Evolutionary conservation across 495 filamentous ascomycete species (phyloP).

Genomic region (Penicillium manginii): DNA sequence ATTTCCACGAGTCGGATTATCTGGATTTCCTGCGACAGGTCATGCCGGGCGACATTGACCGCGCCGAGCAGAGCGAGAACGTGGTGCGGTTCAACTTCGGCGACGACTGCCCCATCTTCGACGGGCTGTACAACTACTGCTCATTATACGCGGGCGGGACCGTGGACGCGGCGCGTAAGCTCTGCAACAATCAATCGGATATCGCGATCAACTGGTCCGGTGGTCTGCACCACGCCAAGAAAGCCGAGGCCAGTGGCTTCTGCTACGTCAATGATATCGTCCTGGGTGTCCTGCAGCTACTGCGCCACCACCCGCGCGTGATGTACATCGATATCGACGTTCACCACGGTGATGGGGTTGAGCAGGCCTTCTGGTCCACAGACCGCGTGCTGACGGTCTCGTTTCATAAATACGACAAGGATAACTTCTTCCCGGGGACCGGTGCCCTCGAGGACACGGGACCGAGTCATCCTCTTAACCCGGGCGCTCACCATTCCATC

Average conservation of each 20-base stretch:
- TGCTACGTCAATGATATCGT: conserved; percentile 99
- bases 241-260: conserved; percentile 90
- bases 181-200: conserved; percentile 82
- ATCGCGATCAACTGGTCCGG: conserved; percentile 99
- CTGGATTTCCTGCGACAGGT: conserved; percentile 74
- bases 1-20: conserved; percentile 89
- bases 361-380: conserved; percentile 95
- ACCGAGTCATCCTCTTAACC: conserved; percentile 60
- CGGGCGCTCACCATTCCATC: conserved; percentile 65
- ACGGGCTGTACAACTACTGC: conserved; percentile 93
- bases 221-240: conserved; percentile 96
- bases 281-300: conserved; percentile 86
- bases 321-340: conserved; percentile 99
- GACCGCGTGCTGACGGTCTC: conserved; percentile 95
- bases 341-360: conserved; percentile 95
- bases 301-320: conserved; percentile 85
- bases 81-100: conserved; percentile 76
- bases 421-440: conserved; percentile 74
- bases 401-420: conserved; percentile 93
- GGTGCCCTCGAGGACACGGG: conserved; percentile 63
- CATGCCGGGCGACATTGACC: conserved; percentile 50
- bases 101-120: conserved; percentile 95
- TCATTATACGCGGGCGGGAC: conserved; percentile 90
- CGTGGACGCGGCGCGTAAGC: conserved; percentile 87
- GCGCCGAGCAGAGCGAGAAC: conserved; percentile 44